A percentile compares a stretch with the other conserved stretches of the same genome.
phyloP scores from a whole-genome alignment of 2,329 filamentous ascomycete genomes.

The Diaporthe amygdali region DNA sequence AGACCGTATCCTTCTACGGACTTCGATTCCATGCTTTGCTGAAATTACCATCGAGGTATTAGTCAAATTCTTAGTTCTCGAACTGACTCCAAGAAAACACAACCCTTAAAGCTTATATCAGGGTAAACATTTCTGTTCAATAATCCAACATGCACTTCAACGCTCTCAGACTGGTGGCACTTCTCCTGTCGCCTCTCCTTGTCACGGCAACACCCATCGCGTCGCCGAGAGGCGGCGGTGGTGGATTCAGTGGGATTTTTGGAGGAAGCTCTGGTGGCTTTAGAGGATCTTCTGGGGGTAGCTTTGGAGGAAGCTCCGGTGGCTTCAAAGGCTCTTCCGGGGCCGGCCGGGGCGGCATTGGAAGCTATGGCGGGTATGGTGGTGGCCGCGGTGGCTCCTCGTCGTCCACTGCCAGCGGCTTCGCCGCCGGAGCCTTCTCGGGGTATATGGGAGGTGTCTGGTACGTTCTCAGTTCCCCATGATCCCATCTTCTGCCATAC shows the following conservation, averaged over 20 bases:
- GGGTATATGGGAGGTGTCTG: not conserved
- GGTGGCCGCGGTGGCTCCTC: not conserved
- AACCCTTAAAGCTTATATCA: no score
- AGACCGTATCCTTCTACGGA: not conserved
- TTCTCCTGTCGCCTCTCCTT: not conserved
- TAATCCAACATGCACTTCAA: not conserved
- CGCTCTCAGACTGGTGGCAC: not conserved
- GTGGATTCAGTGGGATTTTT: no score
- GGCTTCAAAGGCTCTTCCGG: not conserved
- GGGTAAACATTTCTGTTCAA: no score
- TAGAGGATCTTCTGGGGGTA: not conserved
- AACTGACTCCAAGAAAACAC: no score
- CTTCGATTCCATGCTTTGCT: not conserved
- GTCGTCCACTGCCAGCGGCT: not conserved
- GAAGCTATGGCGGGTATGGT: not conserved
- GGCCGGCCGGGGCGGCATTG: not conserved
- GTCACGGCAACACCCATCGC: not conserved
- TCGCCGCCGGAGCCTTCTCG: not conserved
- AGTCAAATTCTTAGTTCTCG: no score
- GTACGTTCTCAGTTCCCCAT: not conserved
- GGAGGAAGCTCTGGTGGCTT: not conserved
- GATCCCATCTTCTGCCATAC: not conserved
- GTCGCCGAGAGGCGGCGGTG: not conserved
- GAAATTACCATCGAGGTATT: not conserved
- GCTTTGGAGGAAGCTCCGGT: not conserved